Base-by-base conservation (phyloP, 2,329 filamentous ascomycete species). In the Nemania diffusa region DNA sequence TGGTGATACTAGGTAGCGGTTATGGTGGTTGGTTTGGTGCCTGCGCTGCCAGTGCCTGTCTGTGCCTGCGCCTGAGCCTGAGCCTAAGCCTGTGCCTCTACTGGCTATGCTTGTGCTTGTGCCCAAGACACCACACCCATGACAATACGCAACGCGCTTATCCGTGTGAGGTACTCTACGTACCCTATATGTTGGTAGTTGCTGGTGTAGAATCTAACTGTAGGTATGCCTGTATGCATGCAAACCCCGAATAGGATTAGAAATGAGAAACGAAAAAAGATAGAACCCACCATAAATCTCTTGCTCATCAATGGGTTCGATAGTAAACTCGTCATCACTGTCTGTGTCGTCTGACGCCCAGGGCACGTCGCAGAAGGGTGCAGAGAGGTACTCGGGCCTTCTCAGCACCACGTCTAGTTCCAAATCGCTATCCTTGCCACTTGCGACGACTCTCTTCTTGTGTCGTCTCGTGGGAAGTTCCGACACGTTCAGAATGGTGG, bases 221-320 rank as follows among this genome's bases (percentile, higher is more conserved):
- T 7, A 13, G 15, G 9, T 40, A 13, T 7, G 34, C 3, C 34
- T 34, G 40, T 4, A 17, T n/a, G 13, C 40, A 15, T 15, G 52
- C 17, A 24, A 15, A 29, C n/a, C 2, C 22, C n/a, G 24, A 37
- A 51, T 40, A 57, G 26, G 32, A 34, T 5, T 9, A 40, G 29
- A 57, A 32, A n/a, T 11, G 42, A 24, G 32, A 61, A 2, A 29
- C 44, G 37, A 40, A 52, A 46, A 40, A 51, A 27, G 13, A 20
- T 22, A 29, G 8, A 51, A 67, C 83, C 69, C 82, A 96, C 93
- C 94, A 78, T 95, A 99, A 48, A 99, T 95, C 81, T 99, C 96
- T 79, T 97, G 96, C 79, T 97, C 93, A 77, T 99, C 96, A 73
- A 99, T 97, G 64, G 92, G 92, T 74, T 98, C 94, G 40, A 90